These are phyloP conservation scores for Stachybotrys echinatus DNA, from an alignment of 2,329 filamentous ascomycete species.

Conservation along the genomic window DNA sequence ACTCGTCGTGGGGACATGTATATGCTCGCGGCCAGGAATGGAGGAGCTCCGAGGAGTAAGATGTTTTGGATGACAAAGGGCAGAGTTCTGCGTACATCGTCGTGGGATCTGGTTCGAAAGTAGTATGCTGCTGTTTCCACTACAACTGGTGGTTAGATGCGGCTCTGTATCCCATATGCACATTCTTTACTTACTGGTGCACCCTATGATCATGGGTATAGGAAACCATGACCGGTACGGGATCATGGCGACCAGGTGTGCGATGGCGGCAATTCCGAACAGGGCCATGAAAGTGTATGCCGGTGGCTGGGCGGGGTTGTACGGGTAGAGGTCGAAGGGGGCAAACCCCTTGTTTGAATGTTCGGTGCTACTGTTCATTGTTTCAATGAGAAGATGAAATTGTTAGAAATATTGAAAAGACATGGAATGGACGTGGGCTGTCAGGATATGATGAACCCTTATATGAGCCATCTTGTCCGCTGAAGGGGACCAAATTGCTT, in stretches of 20 bases:
- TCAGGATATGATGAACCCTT: too few relatives aligned
- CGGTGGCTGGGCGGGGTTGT: constrained; percentile 31
- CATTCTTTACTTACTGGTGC: constrained; percentile 31
- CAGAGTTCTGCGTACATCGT: constrained; percentile 23
- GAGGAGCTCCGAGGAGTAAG: constrained; percentile 30
- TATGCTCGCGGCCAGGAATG: constrained; percentile 33
- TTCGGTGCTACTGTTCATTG: too few relatives aligned
- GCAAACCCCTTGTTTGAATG: constrained; percentile 8
- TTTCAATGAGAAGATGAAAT: too few relatives aligned
- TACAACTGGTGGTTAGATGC: constrained; percentile 2
- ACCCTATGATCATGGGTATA: constrained; percentile 43
- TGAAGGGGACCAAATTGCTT: too few relatives aligned
- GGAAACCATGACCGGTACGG: constrained; percentile 42
- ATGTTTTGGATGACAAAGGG: constrained; percentile 32
- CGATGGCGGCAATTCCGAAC: constrained; percentile 30
- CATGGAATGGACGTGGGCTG: too few relatives aligned
- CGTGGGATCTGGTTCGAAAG: constrained; percentile 37
- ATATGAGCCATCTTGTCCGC: too few relatives aligned
- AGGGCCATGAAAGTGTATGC: constrained; percentile 13
- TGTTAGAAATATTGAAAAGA: too few relatives aligned
- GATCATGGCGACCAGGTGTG: constrained; percentile 31
- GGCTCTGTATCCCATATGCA: too few relatives aligned
- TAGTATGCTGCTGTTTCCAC: constrained; percentile 39
- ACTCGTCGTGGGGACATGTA: constrained; percentile 35
- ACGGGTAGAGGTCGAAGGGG: constrained; percentile 33